These are phyloP conservation scores for Aspergillus intermedius DNA, from an alignment of 2,329 filamentous ascomycete genomes.

Conservation along the genomic window DNA sequence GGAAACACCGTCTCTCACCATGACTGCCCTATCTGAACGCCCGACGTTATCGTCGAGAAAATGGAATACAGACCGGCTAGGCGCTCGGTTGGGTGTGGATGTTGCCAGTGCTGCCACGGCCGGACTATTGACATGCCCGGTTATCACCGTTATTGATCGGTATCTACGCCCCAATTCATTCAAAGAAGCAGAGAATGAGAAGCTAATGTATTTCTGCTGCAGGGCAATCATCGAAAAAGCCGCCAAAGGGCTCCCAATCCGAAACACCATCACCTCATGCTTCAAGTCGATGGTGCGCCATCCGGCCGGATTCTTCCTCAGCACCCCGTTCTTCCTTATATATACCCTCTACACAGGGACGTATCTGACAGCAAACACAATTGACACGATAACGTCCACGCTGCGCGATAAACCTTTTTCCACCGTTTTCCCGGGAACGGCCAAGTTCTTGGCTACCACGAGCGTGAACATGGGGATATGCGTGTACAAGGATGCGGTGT, in stretches of 20 bases:
- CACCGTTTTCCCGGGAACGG: constrained; percentile 62
- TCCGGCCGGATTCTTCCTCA: constrained; percentile 39
- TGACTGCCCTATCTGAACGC: constrained; percentile 18
- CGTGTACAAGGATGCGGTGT: constrained; percentile 84
- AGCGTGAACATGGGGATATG: constrained; percentile 78
- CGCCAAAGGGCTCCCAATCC: constrained; percentile 38
- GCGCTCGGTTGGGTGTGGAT: constrained; percentile 62
- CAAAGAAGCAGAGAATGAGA: not conserved
- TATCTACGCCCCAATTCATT: constrained; percentile 28
- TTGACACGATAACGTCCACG: constrained; percentile 75
- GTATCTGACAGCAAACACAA: constrained; percentile 78
- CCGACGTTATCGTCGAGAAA: constrained; percentile 7
- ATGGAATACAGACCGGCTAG: constrained; percentile 74
- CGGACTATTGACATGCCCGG: constrained; percentile 68
- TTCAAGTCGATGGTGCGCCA: constrained; percentile 34
- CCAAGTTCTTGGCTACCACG: constrained; percentile 76
- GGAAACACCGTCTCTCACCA: constrained; percentile 15
- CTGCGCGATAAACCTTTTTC: constrained; percentile 50
- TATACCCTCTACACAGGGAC: constrained; percentile 73
- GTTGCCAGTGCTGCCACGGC: constrained; percentile 62
- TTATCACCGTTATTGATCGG: constrained; percentile 86
- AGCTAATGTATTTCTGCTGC: constrained; percentile 1
- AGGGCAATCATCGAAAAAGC: constrained; percentile 48
- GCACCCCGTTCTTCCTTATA: constrained; percentile 45
- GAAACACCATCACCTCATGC: constrained; percentile 34